Evolutionary conservation across 1,284 basidiomycete species (phyloP).

Genomic region (Phenoliferia sp.): DNA sequence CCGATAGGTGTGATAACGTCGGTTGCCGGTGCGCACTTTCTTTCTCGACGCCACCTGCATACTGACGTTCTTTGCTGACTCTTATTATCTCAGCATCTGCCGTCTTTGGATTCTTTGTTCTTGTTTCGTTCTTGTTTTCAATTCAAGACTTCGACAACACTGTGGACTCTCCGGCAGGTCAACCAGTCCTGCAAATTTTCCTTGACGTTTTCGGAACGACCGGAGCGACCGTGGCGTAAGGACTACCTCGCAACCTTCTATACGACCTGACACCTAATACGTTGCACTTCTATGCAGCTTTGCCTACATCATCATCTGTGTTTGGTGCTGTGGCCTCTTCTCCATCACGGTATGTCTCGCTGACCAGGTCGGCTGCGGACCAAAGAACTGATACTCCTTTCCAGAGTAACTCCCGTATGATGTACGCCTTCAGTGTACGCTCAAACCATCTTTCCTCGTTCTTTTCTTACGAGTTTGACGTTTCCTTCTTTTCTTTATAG

Average conservation of each 20-base stretch:
- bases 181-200: slow-evolving; percentile 71
- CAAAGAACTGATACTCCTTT: neutral
- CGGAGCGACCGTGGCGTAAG: neutral
- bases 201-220: slow-evolving; percentile 59
- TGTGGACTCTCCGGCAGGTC: slow-evolving; percentile 52
- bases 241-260: too few relatives aligned
- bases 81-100: slow-evolving; percentile 58
- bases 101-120: slow-evolving; percentile 59
- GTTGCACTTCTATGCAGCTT: neutral
- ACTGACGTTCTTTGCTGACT: slow-evolving; percentile 62
- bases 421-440: slow-evolving; percentile 60
- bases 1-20: slow-evolving; percentile 36
- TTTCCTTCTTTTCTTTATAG: slow-evolving; percentile 43
- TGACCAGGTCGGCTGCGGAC: neutral
- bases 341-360: slow-evolving; percentile 53
- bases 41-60: slow-evolving; percentile 50
- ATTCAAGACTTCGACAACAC: slow-evolving; percentile 64
- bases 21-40: slow-evolving; percentile 39
- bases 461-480: neutral
- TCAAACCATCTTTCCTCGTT: too few relatives aligned
- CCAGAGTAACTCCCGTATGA: slow-evolving; percentile 65
- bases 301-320: slow-evolving; percentile 60
- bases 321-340: slow-evolving; percentile 67
- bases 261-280: neutral
- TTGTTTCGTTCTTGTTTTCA: slow-evolving; percentile 65